Evolutionary conservation across 2,329 filamentous ascomycete species (phyloP), one percentile per base, ranked within the genome.

Genomic region (Podosphaera aphanis): DNA sequence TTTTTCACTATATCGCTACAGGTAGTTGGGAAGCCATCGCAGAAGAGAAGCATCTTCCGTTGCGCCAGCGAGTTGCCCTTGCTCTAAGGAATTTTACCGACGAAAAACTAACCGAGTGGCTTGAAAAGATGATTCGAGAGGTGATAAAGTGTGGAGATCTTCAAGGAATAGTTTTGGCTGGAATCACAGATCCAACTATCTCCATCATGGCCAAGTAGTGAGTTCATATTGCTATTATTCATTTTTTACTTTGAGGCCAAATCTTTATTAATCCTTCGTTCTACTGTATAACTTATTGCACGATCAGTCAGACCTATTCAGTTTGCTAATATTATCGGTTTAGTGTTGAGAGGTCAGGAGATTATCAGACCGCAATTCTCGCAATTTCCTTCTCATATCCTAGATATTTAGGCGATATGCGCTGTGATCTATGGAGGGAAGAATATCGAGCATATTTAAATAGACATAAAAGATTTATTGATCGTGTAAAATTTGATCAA

Each of bases 361-460:
- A 88, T 59, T 69, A 83, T 20, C 83, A 92, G 62, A 85, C 82
- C 1, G 79, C 82, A 1, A 78, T 81, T 0, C 66, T 90, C 1
- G 71, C 83, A 49, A 71, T 82, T 47, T 79, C 79, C 11, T 77
- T 81, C 58, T 80, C 79, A 52, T 73, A 76, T 47, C 83, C 83
- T 0, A 70, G 75, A 7, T 88, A 83, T 60, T 76, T 88, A 52
- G 73, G 80, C 59, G 83, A 90, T 59, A 66, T 79, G 38, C 77
- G 83, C 51, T 83, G 78, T 62, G 67, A 70, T 8, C 74, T 78
- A 46, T 88, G 83, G 79, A 77, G 79, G 46, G 72, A 68, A 51
- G 69, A 69, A 31, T 85, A 88, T 58, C 72, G 77, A 47, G 74
- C 77, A 43, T 76, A 83, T 53, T 70, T 81, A 33, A 74, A 80